These are phyloP conservation scores for Cladophialophora immunda DNA, from an alignment of 2,329 filamentous ascomycete species.

Conservation along the genomic window DNA sequence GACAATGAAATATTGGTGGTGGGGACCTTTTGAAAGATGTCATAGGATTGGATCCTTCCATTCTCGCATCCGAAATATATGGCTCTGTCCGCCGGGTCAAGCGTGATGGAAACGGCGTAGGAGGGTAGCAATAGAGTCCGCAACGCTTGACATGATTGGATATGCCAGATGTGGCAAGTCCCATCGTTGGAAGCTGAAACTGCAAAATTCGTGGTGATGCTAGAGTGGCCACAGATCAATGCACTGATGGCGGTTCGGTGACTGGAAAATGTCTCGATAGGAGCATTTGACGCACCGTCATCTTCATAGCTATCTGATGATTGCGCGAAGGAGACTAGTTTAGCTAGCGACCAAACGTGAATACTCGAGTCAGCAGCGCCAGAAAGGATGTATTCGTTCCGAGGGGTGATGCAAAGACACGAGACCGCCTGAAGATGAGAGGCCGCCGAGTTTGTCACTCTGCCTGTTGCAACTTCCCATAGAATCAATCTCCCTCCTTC, in stretches of 20 bases:
- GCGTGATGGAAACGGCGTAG: slow-evolving; percentile 73
- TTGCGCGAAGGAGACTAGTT: slow-evolving; percentile 71
- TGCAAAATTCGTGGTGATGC: slow-evolving; percentile 79
- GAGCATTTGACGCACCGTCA: slow-evolving; percentile 62
- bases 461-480: slow-evolving; percentile 79
- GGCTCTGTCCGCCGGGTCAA: slow-evolving; percentile 85
- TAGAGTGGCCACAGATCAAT: slow-evolving; percentile 70
- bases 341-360: slow-evolving; percentile 86
- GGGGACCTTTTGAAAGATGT: slow-evolving; percentile 64
- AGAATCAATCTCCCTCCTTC: slow-evolving; percentile 84
- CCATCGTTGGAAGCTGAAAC: slow-evolving; percentile 86
- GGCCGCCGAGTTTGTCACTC: slow-evolving; percentile 55
- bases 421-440: slow-evolving; percentile 66
- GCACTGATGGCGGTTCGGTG: slow-evolving; percentile 63
- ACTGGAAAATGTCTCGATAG: slow-evolving; percentile 78
- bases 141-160: slow-evolving; percentile 76
- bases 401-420: slow-evolving; percentile 74
- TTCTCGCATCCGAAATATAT: slow-evolving; percentile 84
- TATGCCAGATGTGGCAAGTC: slow-evolving; percentile 93
- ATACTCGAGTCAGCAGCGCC: slow-evolving; percentile 78
- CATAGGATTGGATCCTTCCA: slow-evolving; percentile 79
- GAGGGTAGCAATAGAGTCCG: slow-evolving; percentile 82
- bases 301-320: slow-evolving; percentile 57
- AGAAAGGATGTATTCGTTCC: slow-evolving; percentile 61
- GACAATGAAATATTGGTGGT: slow-evolving; percentile 11